Percentiles rank a stretch among this genome's conserved stretches.
These are phyloP conservation scores for Nitzschia putrida DNA, from an alignment of 108 stramenopile genomes.

Conservation along the genomic window DNA sequence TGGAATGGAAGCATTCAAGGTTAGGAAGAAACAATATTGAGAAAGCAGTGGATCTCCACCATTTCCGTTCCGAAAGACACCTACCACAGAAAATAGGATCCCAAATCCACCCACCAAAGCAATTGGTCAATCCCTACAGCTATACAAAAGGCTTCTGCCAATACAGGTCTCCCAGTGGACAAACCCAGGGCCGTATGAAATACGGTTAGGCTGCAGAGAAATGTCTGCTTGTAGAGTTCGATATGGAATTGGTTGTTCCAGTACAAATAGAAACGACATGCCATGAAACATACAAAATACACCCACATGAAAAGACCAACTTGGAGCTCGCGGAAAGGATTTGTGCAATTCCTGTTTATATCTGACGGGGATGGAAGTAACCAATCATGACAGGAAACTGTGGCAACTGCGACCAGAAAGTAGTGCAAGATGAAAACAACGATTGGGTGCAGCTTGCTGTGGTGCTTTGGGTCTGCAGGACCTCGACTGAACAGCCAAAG, in stretches of 20 bases:
- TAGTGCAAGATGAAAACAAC: constrained; percentile 62
- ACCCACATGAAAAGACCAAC: constrained; percentile 29
- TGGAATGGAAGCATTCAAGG: too few relatives aligned
- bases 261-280: constrained; percentile 41
- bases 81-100: constrained; percentile 4
- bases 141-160: constrained; percentile 63
- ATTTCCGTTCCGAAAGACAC: too few relatives aligned
- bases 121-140: constrained; percentile 80
- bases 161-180: constrained; percentile 48
- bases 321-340: background rate
- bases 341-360: too few relatives aligned
- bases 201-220: constrained; percentile 72
- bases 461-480: constrained; percentile 51
- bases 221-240: constrained; percentile 57
- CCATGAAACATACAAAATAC: constrained; percentile 47
- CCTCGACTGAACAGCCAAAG: constrained; percentile 56
- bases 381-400: constrained; percentile 53
- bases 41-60: too few relatives aligned
- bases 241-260: constrained; percentile 44
- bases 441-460: constrained; percentile 51
- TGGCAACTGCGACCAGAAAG: constrained; percentile 32
- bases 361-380: background rate
- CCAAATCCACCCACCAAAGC: constrained; percentile 64
- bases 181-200: constrained; percentile 52
- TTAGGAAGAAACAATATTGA: too few relatives aligned